Conservation (phyloP, 306 rosid genomes). For the Lathyrus sativus region DNA sequence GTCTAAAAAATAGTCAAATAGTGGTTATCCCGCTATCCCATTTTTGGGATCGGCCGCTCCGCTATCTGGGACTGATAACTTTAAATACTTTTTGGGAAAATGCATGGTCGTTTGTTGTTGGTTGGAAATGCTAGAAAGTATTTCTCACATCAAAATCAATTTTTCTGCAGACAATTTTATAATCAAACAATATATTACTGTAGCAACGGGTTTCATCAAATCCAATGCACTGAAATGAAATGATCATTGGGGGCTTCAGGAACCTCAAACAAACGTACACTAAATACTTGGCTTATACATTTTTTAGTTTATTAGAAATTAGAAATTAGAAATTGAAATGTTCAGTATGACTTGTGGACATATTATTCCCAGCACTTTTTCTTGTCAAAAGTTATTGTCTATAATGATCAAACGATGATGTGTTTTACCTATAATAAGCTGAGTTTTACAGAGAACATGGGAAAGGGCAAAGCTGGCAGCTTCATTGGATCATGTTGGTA, state of each 20-base stretch:
- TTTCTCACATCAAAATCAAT: constrained; percentile 2
- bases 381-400: neutral
- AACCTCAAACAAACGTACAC: neutral
- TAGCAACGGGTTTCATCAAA: neutral
- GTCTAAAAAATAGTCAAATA: too few relatives aligned
- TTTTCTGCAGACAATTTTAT: neutral
- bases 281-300: constrained; percentile 2
- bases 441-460: constrained; percentile 87
- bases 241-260: neutral
- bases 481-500: constrained; percentile 89
- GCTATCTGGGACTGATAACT: too few relatives aligned
- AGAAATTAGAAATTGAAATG: neutral
- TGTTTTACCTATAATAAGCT: constrained; percentile 15
- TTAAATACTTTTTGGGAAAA: too few relatives aligned
- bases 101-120: too few relatives aligned
- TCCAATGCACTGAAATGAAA: neutral
- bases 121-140: neutral
- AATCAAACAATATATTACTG: neutral
- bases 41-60: too few relatives aligned
- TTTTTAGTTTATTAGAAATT: constrained; percentile 7
- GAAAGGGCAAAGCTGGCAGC: constrained; percentile 87
- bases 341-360: constrained; percentile 3
- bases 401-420: constrained; percentile 14
- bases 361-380: neutral
- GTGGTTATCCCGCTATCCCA: too few relatives aligned